Evolutionary conservation across 176 grass and related monocot genomes (phyloP).

Genomic region (Rhynchospora tenuis): DNA sequence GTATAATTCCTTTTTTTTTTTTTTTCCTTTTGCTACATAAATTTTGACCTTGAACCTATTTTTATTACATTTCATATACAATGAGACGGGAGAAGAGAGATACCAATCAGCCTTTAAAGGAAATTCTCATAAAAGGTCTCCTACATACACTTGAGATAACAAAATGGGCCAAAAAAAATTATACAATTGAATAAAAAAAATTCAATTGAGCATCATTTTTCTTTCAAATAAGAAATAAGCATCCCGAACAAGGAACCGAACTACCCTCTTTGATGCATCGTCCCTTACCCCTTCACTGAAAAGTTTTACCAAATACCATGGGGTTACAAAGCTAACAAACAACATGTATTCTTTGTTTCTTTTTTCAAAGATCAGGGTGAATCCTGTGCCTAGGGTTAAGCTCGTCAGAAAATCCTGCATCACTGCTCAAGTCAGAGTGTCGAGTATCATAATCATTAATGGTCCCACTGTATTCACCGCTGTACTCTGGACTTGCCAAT

Average conservation of each 20-base stretch:
- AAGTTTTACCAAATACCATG: conserved; percentile 2
- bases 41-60: not conserved
- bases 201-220: conserved; percentile 9
- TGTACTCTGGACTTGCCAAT: conserved; percentile 27
- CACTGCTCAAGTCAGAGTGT: conserved; percentile 10
- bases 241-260: conserved; percentile 4
- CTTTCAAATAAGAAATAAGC: conserved; percentile 15
- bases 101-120: not conserved
- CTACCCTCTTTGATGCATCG: not conserved
- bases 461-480: conserved; percentile 23
- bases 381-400: conserved; percentile 24
- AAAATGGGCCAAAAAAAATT: not conserved
- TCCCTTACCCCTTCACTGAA: not conserved
- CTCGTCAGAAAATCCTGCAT: conserved; percentile 16
- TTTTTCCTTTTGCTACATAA: not conserved
- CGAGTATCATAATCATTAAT: not conserved
- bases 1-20: not conserved
- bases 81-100: not conserved
- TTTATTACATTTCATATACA: not conserved
- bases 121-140: conserved; percentile 6
- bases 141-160: conserved; percentile 11
- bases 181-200: not conserved
- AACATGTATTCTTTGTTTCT: not conserved
- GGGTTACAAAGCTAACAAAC: conserved; percentile 10
- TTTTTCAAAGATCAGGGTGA: conserved; percentile 15